phyloP scores from a whole-genome alignment of 495 filamentous ascomycete genomes.

The Penicillium bovifimosum region DNA sequence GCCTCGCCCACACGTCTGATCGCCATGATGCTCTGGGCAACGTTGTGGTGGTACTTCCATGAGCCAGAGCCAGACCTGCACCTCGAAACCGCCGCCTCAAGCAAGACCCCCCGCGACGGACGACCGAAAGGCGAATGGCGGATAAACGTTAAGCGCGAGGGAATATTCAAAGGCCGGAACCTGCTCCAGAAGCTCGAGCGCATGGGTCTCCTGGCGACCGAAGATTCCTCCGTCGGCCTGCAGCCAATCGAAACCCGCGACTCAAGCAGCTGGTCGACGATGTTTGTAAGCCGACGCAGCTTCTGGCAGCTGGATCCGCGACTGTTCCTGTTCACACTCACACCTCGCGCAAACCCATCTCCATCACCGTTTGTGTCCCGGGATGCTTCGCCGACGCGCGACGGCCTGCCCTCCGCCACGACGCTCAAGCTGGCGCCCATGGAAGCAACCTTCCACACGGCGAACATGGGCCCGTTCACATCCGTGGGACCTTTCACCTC shows the following conservation, averaged over 20 bases:
- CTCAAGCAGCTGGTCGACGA: slow-evolving; percentile 64
- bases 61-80: slow-evolving; percentile 45
- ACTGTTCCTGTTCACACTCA: slow-evolving; percentile 79
- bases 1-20: slow-evolving; percentile 78
- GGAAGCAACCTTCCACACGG: slow-evolving; percentile 24
- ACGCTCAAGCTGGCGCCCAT: slow-evolving; percentile 9
- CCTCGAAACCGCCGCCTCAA: slow-evolving; percentile 56
- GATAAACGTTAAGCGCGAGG: slow-evolving; percentile 77
- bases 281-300: slow-evolving; percentile 72
- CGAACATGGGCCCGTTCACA: slow-evolving; percentile 57
- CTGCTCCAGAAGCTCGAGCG: slow-evolving; percentile 86
- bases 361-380: slow-evolving; percentile 40
- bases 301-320: slow-evolving; percentile 93
- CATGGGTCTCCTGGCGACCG: slow-evolving; percentile 76
- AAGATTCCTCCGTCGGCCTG: slow-evolving; percentile 70
- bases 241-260: slow-evolving; percentile 51
- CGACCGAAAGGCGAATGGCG: slow-evolving; percentile 83
- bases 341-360: slow-evolving; percentile 51
- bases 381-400: slow-evolving; percentile 55
- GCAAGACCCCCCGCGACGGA: slow-evolving; percentile 58
- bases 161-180: slow-evolving; percentile 75
- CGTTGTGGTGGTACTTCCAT: slow-evolving; percentile 96
- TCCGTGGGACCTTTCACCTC: slow-evolving; percentile 67
- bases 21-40: slow-evolving; percentile 95
- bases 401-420: slow-evolving; percentile 26